Base-by-base conservation (phyloP, 305 asterid species). In the Coffea humblotiana region DNA sequence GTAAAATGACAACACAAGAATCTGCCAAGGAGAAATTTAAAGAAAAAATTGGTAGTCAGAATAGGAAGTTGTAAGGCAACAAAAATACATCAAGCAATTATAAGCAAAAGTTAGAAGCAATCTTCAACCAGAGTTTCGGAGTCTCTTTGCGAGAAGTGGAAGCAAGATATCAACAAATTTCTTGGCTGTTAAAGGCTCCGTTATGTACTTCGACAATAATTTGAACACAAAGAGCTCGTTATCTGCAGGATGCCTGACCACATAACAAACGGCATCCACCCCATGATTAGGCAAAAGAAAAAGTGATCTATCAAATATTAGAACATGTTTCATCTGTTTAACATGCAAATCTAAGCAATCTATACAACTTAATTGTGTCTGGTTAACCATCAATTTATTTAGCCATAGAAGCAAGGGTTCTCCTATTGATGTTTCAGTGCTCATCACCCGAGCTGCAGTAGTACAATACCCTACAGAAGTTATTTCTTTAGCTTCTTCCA, bases 151-250 rank as follows among this genome's bases (percentile, higher is more conserved):
- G 82, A 96, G 88, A 84, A 92, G 81, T 18, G 96, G 96, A 81
- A 96, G 94, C 87, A 96, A 88, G 74, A 93, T 88, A 77, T 94
- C 97, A 61, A 93, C 85, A 90, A 92, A 96, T 78, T 75, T 83
- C 83, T 86, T 81, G 25, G 97, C 98, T 61, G 85, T 88, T 75
- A 85, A 80, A 54, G 94, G 87, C 75, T 91, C 97, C 87, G 87
- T 88, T 65, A 93, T 87, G 81, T 93, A 92, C 84, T 86, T 86
- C 2, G 94, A 83, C 82, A 96, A 87, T 80, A 94, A 85, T 83
- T 87, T 89, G 84, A 96, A 94, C 72, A 96, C 82, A 58, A 86
- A 83, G 58, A 96, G 88, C 82, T 91, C 99, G 81, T 89, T 91
- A 79, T 86, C 90, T 71, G 90, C 91, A 4, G 90, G 97, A 84